These are phyloP conservation scores for Arxiozyma slooffiae DNA, from an alignment of 1,139 yeast species.

Conservation along the genomic window DNA sequence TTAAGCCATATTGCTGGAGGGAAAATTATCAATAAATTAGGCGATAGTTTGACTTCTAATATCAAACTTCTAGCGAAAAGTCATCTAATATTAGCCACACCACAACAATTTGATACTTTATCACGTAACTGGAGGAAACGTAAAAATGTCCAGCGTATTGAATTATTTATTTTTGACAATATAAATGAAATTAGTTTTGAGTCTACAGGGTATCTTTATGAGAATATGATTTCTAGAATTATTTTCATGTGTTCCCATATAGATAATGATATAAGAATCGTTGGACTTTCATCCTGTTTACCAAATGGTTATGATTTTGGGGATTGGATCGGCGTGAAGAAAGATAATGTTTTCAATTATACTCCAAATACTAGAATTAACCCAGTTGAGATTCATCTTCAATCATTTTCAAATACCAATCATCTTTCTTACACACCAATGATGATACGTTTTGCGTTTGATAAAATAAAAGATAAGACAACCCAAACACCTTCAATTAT, in stretches of 20 bases:
- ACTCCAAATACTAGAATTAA: slow-evolving; percentile 49
- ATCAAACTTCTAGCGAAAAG: slow-evolving; percentile 44
- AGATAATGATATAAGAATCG: slow-evolving; percentile 45
- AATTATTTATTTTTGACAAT: slow-evolving; percentile 64
- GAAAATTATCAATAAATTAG: slow-evolving; percentile 45
- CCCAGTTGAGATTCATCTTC: slow-evolving; percentile 52
- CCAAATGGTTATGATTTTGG: slow-evolving; percentile 72
- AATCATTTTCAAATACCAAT: slow-evolving; percentile 39
- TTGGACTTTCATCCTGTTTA: slow-evolving; percentile 59
- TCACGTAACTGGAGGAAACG: slow-evolving; percentile 78
- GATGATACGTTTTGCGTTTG: slow-evolving; percentile 43
- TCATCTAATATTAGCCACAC: slow-evolving; percentile 70
- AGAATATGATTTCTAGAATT: slow-evolving; percentile 59
- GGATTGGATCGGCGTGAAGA: slow-evolving; percentile 70
- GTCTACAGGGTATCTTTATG: slow-evolving; percentile 51
- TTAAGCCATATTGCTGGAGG: slow-evolving; percentile 40
- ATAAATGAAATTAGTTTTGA: slow-evolving; percentile 60
- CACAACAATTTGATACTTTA: slow-evolving; percentile 60
- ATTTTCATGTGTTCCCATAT: slow-evolving; percentile 58
- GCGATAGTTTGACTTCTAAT: slow-evolving; percentile 53
- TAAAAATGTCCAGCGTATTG: slow-evolving; percentile 58
- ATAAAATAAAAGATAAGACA: slow-evolving; percentile 13
- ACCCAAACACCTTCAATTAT: slow-evolving; percentile 30
- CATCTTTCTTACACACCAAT: slow-evolving; percentile 44
- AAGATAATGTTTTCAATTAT: slow-evolving; percentile 56